phyloP scores from a whole-genome alignment of 768 basidiomycete genomes.

The Lactifluus piperatus region DNA sequence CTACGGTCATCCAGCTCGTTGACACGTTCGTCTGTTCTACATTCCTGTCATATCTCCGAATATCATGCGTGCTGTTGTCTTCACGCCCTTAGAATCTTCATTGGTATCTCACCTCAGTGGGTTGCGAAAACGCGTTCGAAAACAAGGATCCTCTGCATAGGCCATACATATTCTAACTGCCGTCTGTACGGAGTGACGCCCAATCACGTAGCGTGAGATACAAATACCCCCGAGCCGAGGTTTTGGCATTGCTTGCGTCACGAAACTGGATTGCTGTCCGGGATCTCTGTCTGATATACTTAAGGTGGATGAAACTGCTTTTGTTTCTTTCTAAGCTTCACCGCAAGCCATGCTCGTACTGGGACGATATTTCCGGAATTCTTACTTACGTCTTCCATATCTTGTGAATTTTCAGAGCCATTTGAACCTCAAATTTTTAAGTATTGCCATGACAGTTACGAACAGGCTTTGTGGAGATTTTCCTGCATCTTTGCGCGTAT shows the following conservation, averaged over 20 bases:
- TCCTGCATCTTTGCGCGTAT: too few species aligned
- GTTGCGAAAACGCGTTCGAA: background rate
- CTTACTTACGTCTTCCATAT: background rate
- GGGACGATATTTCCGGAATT: background rate
- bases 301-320: too few species aligned
- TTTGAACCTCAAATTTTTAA: background rate
- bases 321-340: background rate
- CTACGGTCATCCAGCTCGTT: conserved; percentile 3
- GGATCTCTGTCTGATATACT: background rate
- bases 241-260: background rate
- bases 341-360: background rate
- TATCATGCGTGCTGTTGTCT: background rate
- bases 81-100: background rate
- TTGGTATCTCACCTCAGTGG: background rate
- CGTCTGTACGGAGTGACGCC: background rate
- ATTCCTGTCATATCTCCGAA: background rate
- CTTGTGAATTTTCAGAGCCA: background rate
- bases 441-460: too few species aligned
- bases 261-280: background rate
- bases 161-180: background rate
- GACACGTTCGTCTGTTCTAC: conserved; percentile 1
- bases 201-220: background rate
- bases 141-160: background rate
- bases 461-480: too few species aligned
- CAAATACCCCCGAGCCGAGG: background rate